These are phyloP conservation scores for Coelastrella sp. DNA, from an alignment of 139 green algal species.

Conservation along the genomic window DNA sequence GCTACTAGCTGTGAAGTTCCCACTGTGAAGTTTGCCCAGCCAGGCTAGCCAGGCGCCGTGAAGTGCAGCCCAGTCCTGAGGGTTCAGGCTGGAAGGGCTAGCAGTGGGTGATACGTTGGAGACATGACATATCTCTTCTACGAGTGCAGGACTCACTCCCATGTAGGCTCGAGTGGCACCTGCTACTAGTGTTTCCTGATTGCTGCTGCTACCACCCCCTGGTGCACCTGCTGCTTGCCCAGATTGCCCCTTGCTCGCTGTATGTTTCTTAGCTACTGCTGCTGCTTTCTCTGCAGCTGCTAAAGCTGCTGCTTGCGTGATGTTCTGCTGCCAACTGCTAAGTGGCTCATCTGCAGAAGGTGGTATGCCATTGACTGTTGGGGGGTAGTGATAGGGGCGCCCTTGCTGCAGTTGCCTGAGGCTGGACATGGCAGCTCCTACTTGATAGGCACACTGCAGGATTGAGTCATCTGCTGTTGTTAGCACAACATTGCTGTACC, in stretches of 20 bases:
- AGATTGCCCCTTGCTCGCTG: background rate
- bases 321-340: conserved; percentile 58
- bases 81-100: conserved; percentile 31
- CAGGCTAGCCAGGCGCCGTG: conserved; percentile 71
- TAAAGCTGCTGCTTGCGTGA: conserved; percentile 60
- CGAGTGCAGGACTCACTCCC: conserved; percentile 78
- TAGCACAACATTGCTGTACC: conserved; percentile 78
- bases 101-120: conserved; percentile 44
- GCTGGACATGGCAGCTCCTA: conserved; percentile 68
- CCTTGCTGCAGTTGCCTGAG: conserved; percentile 81
- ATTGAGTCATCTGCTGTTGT: conserved; percentile 52
- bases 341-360: conserved; percentile 52
- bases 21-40: conserved; percentile 56
- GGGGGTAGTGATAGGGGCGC: conserved; percentile 73
- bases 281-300: conserved; percentile 41
- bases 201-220: conserved; percentile 8
- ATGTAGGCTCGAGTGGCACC: conserved; percentile 70
- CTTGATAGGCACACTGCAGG: conserved; percentile 70
- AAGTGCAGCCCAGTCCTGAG: conserved; percentile 62
- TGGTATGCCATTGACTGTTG: conserved; percentile 65
- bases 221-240: conserved; percentile 9
- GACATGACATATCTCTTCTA: conserved; percentile 67
- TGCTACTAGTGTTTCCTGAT: conserved; percentile 19
- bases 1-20: conserved; percentile 53
- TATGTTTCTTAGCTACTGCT: background rate